Evolutionary conservation across 495 filamentous ascomycete species (phyloP), one percentile per base, ranked within the genome.

Genomic region (Glutinoglossum americanum): DNA sequence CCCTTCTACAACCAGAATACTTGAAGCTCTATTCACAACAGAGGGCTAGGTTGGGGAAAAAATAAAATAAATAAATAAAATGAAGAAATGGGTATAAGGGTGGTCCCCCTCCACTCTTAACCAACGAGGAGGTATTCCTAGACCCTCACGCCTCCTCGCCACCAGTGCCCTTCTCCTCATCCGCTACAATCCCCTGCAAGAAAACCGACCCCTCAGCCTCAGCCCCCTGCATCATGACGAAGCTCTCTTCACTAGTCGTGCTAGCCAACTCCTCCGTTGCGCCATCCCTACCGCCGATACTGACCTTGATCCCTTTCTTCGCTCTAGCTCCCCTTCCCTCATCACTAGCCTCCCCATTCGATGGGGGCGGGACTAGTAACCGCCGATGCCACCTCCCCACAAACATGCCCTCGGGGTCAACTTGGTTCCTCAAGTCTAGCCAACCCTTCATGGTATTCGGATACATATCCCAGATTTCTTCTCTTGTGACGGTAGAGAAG

Each of bases 391-490:
- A 98, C 56, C 87, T 82, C 9, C 89, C 89, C 17, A 88, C 73
- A 70, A 98, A 98, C 77, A 96, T 80, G 51, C 90, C 89, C 54
- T 90, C 79, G 0, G 87, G 84, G 67, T 98, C 92, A n/a, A 82
- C 79, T 57, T 80, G 76, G 44, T 81, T 70, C 21, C 88, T 73
- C 11, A 94, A 74, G 54, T n/a, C 74, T 69, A 37, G 80, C 69
- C 80, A 83, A 96, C 56, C 74, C 68, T 32, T 70, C 65, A n/a
- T n/a, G 66, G 92, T 75, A 47, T 77, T 64, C 8, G 76, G 75
- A 60, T 78, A 83, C 71, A 79, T 77, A 6, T 59, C 51, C 55
- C 69, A 66, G 28, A 86, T 72, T 45, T 84, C 79, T 39, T 74
- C 72, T 9, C 75, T 73, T 0, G 71, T 69, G 15, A 74, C 73